Base-by-base conservation (phyloP, 1,139 yeast genomes). In the Zygoascus meyerae region DNA sequence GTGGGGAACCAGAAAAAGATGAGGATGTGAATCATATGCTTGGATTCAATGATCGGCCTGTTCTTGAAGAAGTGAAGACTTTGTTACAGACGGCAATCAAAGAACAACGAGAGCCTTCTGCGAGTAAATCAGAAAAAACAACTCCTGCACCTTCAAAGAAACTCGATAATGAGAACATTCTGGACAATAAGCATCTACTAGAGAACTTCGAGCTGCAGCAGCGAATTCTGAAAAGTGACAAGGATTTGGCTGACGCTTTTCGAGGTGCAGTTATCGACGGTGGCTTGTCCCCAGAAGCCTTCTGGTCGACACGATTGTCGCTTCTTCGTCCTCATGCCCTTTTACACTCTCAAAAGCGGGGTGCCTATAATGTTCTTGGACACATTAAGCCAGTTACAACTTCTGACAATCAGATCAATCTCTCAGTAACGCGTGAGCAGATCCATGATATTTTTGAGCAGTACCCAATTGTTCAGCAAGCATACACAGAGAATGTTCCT, bases 311-410 rank as follows among this genome's bases (percentile, higher is more conserved):
- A 3, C 71, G 97, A 51, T 71, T 90, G 15, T 87, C 86, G 57
- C 73, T 84, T 36, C 67, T 92, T 46, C 71, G 97, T 46, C 87
- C 97, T 0, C 86, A 79, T 68, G 97, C 97, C 0, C 74, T 92
- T 52, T 78, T 94, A 2, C 76, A 79, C 11, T 78, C 87, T 10
- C 98, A 94, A 61, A 85, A 85, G 55, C 74, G 83, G 45, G 99
- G 99, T 0, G 95, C 96, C 0, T 94, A 90, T 62, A 92, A 92
- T 62, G 97, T 92, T 1, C 70, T 92, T 48, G 85, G 95, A 39
- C 87, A 97, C 0, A 92, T 92, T 57, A 86, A 86, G 59, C 97
- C 97, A 0, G 81, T 95, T 0, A 82, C 92, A 18, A 95, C 89
- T 55, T 61, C 65, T 40, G 73, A 71, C 48, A 69, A 70, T 53